These are phyloP conservation scores for Leccinum subtestaceum DNA, from an alignment of 768 basidiomycete species.

Conservation along the genomic window DNA sequence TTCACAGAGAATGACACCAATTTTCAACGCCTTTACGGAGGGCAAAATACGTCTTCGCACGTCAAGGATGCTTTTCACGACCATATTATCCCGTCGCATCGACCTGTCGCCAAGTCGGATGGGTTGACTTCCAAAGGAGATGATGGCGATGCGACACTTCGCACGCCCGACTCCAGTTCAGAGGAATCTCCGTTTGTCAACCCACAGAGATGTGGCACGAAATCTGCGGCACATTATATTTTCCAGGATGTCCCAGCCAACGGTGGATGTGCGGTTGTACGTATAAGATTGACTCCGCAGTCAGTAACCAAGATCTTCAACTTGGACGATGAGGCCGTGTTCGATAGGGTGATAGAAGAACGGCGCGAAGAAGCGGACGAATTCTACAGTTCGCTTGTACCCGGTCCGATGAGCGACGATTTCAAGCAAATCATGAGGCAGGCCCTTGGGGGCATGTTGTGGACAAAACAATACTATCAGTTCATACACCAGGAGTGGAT, in stretches of 20 bases:
- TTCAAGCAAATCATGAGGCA: conserved; percentile 95
- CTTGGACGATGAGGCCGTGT: conserved; percentile 82
- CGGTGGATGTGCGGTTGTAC: conserved; percentile 93
- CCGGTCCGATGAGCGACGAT: conserved; percentile 88
- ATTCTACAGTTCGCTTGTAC: conserved; percentile 80
- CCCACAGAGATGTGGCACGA: conserved; percentile 85
- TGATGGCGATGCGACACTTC: background rate
- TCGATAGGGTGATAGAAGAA: conserved; percentile 88
- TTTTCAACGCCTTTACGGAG: conserved; percentile 86
- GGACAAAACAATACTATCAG: conserved; percentile 97
- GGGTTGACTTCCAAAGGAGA: conserved; percentile 3
- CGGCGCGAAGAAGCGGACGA: conserved; percentile 93
- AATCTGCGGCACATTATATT: conserved; percentile 87
- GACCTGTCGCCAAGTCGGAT: conserved; percentile 47
- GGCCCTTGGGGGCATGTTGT: conserved; percentile 94
- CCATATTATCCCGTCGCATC: conserved; percentile 87
- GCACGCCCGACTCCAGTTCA: background rate
- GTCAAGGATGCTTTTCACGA: conserved; percentile 99
- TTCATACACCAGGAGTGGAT: conserved; percentile 98
- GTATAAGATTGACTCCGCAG: conserved; percentile 84
- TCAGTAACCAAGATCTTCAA: conserved; percentile 73
- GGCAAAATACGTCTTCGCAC: conserved; percentile 75
- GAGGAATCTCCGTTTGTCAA: conserved; percentile 59
- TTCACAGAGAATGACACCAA: conserved; percentile 99
- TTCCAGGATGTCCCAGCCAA: conserved; percentile 85